Evolutionary conservation across 768 basidiomycete genomes (phyloP).

Genomic region (Omphalotus guepiniiformis): DNA sequence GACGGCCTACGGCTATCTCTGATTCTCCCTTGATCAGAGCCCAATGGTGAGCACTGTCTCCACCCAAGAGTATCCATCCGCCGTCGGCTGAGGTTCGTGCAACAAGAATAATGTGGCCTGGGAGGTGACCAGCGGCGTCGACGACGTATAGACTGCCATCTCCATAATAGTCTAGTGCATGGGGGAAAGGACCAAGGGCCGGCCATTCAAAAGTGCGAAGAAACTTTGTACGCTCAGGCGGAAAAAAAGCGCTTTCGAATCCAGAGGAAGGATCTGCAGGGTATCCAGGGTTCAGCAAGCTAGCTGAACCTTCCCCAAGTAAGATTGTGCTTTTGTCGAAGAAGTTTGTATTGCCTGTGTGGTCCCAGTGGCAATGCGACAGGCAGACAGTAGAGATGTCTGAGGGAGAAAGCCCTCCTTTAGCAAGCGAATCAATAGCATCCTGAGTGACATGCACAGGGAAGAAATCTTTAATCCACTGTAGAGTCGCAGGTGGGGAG

Average conservation of each 20-base stretch:
- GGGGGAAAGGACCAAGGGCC: constrained; percentile 48
- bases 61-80: constrained; percentile 52
- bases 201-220: constrained; percentile 27
- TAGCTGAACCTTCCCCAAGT: background rate
- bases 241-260: constrained; percentile 33
- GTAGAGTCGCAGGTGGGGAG: constrained; percentile 29
- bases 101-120: constrained; percentile 51
- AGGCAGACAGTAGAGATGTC: constrained; percentile 32
- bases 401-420: constrained; percentile 40
- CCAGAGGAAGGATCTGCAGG: constrained; percentile 33
- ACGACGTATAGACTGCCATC: constrained; percentile 58
- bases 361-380: constrained; percentile 3
- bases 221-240: constrained; percentile 33
- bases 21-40: constrained; percentile 42
- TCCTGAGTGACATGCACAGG: constrained; percentile 29
- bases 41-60: constrained; percentile 55
- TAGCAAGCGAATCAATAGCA: constrained; percentile 42
- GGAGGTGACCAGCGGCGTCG: constrained; percentile 53
- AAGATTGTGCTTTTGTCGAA: constrained; percentile 2
- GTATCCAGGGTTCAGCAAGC: constrained; percentile 27
- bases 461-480: constrained; percentile 23
- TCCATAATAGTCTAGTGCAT: constrained; percentile 47
- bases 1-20: constrained; percentile 30
- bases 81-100: constrained; percentile 52
- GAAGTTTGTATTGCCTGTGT: background rate